phyloP scores from a whole-genome alignment of 2,329 filamentous ascomycete species.

The Colletotrichum karsti region DNA sequence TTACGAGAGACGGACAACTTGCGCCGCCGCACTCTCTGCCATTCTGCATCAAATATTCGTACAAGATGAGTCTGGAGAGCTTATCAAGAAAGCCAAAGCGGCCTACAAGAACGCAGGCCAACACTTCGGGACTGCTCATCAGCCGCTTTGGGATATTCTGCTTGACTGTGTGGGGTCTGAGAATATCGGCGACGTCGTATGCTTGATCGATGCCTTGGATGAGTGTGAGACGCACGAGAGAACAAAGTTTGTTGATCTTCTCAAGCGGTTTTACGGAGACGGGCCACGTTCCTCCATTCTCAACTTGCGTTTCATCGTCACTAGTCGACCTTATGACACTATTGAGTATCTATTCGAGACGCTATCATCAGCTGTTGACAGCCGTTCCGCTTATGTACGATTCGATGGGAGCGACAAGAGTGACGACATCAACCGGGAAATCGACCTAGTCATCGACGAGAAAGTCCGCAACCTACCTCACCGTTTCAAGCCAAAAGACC shows the following conservation, averaged over 20 bases:
- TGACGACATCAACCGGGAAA: no score
- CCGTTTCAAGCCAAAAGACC: background rate
- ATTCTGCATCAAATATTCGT: background rate
- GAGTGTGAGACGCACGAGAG: background rate
- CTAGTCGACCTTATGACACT: no score
- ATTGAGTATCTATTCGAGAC: no score
- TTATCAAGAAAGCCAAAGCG: background rate
- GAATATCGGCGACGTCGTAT: background rate
- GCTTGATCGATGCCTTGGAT: background rate
- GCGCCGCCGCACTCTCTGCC: background rate
- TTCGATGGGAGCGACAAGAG: no score
- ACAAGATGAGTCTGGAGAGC: background rate
- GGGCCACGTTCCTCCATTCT: no score
- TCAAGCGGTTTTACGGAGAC: background rate
- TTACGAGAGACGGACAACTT: background rate
- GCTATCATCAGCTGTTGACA: no score
- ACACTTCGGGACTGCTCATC: background rate
- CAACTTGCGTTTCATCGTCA: background rate
- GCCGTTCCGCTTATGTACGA: no score
- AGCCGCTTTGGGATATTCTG: background rate
- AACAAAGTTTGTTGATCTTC: accelerated
- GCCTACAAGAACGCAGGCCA: background rate
- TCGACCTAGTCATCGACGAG: no score
- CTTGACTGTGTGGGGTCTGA: accelerated
- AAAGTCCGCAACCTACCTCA: no score